A percentile compares a stretch with the other conserved stretches of the same genome.
These are phyloP conservation scores for Yamadazyma phyllophila DNA, from an alignment of 805 yeast genomes.

Conservation along the genomic window DNA sequence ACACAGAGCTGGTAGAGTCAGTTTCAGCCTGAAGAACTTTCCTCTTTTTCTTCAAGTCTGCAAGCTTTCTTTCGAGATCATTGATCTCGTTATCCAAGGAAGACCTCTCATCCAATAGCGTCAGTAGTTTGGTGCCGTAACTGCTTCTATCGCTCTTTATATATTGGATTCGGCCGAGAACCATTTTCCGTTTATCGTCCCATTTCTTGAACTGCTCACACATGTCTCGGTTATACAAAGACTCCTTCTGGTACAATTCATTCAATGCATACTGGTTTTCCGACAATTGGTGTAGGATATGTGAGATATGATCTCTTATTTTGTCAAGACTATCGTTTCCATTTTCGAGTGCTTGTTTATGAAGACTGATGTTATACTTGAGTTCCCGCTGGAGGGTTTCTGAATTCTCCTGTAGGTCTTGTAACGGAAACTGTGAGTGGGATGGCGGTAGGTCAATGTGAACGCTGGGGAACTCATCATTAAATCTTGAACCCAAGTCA, in stretches of 20 bases:
- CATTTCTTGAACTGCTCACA: slow-evolving; percentile 33
- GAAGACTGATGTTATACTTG: slow-evolving; percentile 5
- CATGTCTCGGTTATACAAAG: slow-evolving; percentile 23
- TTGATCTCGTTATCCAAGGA: slow-evolving; percentile 37
- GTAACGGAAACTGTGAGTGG: slow-evolving; percentile 7
- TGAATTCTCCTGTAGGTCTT: slow-evolving; percentile 10
- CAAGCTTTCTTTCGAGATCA: slow-evolving; percentile 34
- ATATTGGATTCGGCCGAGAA: slow-evolving; percentile 34
- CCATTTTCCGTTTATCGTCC: slow-evolving; percentile 36
- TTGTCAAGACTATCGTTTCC: slow-evolving; percentile 35
- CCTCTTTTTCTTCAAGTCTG: slow-evolving; percentile 32
- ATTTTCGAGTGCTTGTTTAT: slow-evolving; percentile 19
- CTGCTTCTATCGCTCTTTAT: slow-evolving; percentile 40
- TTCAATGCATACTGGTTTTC: slow-evolving; percentile 43
- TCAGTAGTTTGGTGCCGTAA: slow-evolving; percentile 41
- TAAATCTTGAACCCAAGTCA: no score
- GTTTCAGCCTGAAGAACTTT: slow-evolving; percentile 36
- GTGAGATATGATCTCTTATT: slow-evolving; percentile 26
- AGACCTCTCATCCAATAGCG: slow-evolving; percentile 30
- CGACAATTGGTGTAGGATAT: slow-evolving; percentile 35
- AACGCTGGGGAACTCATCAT: not conserved
- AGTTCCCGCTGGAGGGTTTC: slow-evolving; percentile 5
- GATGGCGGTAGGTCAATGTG: not conserved
- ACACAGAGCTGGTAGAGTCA: slow-evolving; percentile 45
- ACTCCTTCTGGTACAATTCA: slow-evolving; percentile 45